Percentiles rank a stretch among this genome's conserved stretches.
phyloP scores from a whole-genome alignment of 768 basidiomycete species.

The Kwoniella dendrophila region DNA sequence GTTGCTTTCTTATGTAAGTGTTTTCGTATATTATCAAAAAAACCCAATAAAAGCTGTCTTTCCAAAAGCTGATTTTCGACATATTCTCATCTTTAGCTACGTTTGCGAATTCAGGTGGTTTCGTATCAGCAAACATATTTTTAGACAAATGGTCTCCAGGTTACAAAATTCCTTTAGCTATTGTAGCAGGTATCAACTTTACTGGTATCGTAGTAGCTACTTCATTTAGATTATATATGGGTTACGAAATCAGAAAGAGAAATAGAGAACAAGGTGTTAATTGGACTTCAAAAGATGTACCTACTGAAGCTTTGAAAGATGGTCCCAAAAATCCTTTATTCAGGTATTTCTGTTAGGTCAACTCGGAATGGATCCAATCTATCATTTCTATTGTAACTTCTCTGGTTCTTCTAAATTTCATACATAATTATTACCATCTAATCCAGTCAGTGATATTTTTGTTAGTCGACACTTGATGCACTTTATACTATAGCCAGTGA shows the following conservation, averaged over 20 bases:
- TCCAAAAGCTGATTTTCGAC: background rate
- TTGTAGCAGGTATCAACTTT: slow-evolving; percentile 29
- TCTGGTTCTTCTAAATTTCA: too few species aligned
- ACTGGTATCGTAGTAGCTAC: slow-evolving; percentile 21
- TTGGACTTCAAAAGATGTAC: slow-evolving; percentile 39
- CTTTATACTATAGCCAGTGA: too few species aligned
- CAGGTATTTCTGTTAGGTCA: slow-evolving; percentile 31
- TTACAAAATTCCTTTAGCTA: slow-evolving; percentile 24
- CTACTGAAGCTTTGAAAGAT: slow-evolving; percentile 30
- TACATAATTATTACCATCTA: too few species aligned
- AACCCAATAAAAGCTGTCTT: too few species aligned
- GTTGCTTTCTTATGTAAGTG: slow-evolving; percentile 22
- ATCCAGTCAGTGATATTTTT: too few species aligned
- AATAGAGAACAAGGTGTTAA: slow-evolving; percentile 44
- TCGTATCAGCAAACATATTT: slow-evolving; percentile 42
- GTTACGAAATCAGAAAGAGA: slow-evolving; percentile 25
- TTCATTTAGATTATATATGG: slow-evolving; percentile 26
- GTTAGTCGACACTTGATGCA: too few species aligned
- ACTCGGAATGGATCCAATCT: too few species aligned
- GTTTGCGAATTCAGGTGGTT: slow-evolving; percentile 34
- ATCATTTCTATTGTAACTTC: too few species aligned
- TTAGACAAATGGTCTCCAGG: slow-evolving; percentile 28
- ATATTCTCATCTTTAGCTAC: slow-evolving; percentile 8
- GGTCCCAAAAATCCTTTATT: slow-evolving; percentile 34
- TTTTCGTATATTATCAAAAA: background rate